Percentiles rank a stretch among this genome's conserved stretches.
These are phyloP conservation scores for Ceratocystis colombiana DNA, from an alignment of 2,329 filamentous ascomycete genomes.

Conservation along the genomic window DNA sequence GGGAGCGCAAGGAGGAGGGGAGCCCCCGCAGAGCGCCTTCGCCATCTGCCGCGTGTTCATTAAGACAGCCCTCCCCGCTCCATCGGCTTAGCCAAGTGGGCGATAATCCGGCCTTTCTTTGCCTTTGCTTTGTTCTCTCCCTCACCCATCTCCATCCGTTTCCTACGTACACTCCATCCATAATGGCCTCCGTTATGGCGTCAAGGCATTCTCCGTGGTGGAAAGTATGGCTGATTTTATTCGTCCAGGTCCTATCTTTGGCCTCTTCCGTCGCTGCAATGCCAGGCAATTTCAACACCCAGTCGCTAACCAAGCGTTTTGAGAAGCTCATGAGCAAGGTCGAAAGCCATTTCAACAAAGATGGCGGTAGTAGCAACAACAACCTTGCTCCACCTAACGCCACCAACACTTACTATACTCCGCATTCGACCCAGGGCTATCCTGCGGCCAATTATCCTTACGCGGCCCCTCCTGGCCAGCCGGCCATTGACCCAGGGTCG, in stretches of 20 bases:
- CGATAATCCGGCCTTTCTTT: background rate
- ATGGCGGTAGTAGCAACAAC: background rate
- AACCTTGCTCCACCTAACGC: background rate
- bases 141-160: background rate
- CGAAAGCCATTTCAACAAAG: constrained; percentile 19
- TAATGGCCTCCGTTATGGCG: constrained; percentile 6
- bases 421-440: constrained; percentile 9
- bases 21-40: background rate
- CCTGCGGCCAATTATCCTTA: constrained; percentile 15
- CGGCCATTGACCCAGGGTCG: background rate
- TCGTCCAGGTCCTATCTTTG: constrained; percentile 17
- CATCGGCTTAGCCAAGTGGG: background rate
- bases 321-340: constrained; percentile 24
- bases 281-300: constrained; percentile 14
- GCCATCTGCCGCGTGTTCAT: constrained; percentile 1
- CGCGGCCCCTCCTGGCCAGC: constrained; percentile 2
- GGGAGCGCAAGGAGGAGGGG: background rate
- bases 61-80: background rate
- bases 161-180: background rate
- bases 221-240: constrained; percentile 20
- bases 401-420: constrained; percentile 20
- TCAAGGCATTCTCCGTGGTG: constrained; percentile 3
- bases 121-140: background rate
- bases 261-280: constrained; percentile 13
- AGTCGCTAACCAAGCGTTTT: constrained; percentile 23